A percentile compares a stretch with the other conserved stretches of the same genome.
Conservation (phyloP, 768 basidiomycete species). For the Piloderma croceum region DNA sequence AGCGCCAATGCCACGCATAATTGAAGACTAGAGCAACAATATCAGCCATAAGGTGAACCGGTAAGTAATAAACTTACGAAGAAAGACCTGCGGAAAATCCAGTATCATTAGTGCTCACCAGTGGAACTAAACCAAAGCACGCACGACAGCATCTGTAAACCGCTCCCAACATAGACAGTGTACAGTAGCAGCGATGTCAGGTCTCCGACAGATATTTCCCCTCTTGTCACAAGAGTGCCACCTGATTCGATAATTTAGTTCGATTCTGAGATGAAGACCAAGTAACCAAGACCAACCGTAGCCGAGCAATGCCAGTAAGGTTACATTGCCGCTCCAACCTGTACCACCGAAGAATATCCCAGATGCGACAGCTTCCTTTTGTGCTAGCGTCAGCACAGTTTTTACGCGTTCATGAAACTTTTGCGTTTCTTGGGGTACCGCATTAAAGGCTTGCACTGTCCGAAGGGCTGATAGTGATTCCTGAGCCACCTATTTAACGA, state of each 20-base stretch:
- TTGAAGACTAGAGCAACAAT: slow-evolving; percentile 60
- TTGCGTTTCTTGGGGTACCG: slow-evolving; percentile 64
- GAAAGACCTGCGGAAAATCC: slow-evolving; percentile 35
- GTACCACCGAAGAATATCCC: slow-evolving; percentile 92
- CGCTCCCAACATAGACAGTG: slow-evolving; percentile 82
- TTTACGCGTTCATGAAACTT: slow-evolving; percentile 68
- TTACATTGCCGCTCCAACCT: slow-evolving; percentile 91
- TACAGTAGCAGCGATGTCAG: slow-evolving; percentile 86
- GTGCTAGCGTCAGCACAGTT: slow-evolving; percentile 66
- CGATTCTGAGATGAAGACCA: neutral
- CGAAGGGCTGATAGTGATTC: slow-evolving; percentile 85
- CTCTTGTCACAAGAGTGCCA: slow-evolving; percentile 83
- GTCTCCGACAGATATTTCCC: slow-evolving; percentile 88
- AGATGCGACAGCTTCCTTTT: slow-evolving; percentile 83
- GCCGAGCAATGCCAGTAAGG: slow-evolving; percentile 80
- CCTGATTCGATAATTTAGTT: slow-evolving; percentile 37
- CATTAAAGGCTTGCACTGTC: slow-evolving; percentile 91
- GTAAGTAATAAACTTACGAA: slow-evolving; percentile 7
- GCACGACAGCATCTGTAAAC: slow-evolving; percentile 75
- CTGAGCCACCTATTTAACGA: slow-evolving; percentile 61
- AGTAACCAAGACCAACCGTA: slow-evolving; percentile 55
- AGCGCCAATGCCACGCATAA: slow-evolving; percentile 96
- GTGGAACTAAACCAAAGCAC: slow-evolving; percentile 18
- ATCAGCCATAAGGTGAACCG: slow-evolving; percentile 1
- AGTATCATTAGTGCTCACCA: slow-evolving; percentile 24